Conservation (phyloP, 208 protist genomes). For the Kentomonas sorsogonicus region DNA sequence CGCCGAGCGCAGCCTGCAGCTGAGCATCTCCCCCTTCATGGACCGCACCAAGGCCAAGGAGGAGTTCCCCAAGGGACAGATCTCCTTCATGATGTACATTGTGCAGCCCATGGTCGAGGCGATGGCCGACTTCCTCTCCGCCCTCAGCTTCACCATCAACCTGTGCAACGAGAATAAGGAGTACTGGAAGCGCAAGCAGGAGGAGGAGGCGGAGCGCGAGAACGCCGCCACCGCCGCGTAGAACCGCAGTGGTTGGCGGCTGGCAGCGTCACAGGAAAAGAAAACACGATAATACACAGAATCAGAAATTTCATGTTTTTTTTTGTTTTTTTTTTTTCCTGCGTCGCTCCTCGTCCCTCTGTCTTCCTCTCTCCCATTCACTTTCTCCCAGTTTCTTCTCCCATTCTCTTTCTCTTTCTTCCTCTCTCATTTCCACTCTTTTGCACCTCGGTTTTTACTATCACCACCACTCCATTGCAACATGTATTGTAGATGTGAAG, state of each 20-base stretch:
- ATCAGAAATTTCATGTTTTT: too few relatives aligned
- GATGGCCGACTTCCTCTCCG: constrained; percentile 74
- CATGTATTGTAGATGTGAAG: too few relatives aligned
- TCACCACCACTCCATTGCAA: too few relatives aligned
- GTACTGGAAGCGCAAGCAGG: constrained; percentile 63
- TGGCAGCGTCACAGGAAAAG: background rate
- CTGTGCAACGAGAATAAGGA: constrained; percentile 81
- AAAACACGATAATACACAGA: background rate
- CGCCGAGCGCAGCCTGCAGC: constrained; percentile 63
- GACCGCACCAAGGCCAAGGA: constrained; percentile 71
- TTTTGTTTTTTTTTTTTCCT: too few relatives aligned
- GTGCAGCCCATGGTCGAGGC: constrained; percentile 87
- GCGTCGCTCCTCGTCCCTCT: too few relatives aligned
- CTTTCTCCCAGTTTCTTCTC: too few relatives aligned
- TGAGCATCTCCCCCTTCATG: constrained; percentile 92
- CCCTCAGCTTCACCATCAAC: constrained; percentile 68
- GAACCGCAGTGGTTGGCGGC: background rate
- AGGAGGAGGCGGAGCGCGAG: constrained; percentile 16
- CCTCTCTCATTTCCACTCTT: too few relatives aligned
- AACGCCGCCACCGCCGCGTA: background rate
- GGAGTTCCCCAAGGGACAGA: constrained; percentile 88
- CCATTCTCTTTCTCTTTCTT: too few relatives aligned
- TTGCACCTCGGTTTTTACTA: too few relatives aligned
- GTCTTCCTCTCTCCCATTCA: too few relatives aligned
- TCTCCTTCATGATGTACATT: constrained; percentile 91